Base-by-base conservation (phyloP, 2,329 filamentous ascomycete genomes). In the Neobulgaria alba region DNA sequence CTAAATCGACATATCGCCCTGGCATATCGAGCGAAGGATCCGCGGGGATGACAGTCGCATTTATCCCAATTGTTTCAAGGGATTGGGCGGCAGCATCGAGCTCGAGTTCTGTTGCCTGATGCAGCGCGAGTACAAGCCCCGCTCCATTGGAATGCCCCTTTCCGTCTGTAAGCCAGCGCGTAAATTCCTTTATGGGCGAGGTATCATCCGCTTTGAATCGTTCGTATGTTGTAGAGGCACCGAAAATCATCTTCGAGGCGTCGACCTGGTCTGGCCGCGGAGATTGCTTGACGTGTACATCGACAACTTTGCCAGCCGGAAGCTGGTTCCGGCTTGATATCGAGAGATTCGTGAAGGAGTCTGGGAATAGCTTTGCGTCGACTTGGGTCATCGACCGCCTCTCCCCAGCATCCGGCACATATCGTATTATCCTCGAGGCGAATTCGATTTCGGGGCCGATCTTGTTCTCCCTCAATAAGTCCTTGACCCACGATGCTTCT, bases 91-190 rank as follows among this genome's bases (percentile, higher is more conserved):
- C 71, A 23, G 69, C 63, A 21, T 65, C 60, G 8, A 77, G 65
- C 53, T 77, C 64, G 14, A 66, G 63, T 33, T 71, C 65, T 5
- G 61, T 68, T 7, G 72, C 70, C 39, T 74, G 68, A 17, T 73
- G 57, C 2, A 78, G 65, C 50, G 74, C 63, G 2, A 77, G 61
- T 5, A 78, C 56, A 34, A 78, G 61, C 57, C 75, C 74, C 20
- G 68, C 74, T 19, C 73, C 73, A 49, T 78, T 78, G 18, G 72
- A 71, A 40, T 64, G 58, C 29, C 73, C 72, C 39, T 67, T 66
- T 47, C 69, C 67, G 54, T 78, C 71, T 2, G 74, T 77, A 36
- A 77, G 64, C 73, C 73, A 77, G 56, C 71, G 72, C 3, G 66
- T 65, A 72, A 73, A 77, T 54, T 78, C 73, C 48, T 73, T 70